Base-by-base conservation (phyloP, 2,329 filamentous ascomycete genomes). In the Thelonectria discophora region DNA sequence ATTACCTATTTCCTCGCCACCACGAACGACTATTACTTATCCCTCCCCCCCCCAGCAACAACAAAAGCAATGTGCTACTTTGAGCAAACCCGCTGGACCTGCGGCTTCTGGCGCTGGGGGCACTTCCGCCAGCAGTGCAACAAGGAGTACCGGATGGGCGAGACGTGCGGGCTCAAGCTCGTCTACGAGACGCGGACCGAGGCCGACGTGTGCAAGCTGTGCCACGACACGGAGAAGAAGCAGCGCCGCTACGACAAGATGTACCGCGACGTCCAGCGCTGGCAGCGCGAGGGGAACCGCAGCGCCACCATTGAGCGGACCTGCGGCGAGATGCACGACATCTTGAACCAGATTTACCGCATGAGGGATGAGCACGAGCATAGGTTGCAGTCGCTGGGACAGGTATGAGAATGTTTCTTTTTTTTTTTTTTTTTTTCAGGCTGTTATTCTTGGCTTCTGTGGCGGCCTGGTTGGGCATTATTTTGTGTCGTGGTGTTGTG, bases 101-200 rank as follows among this genome's bases (percentile, higher is more conserved):
- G 94, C 81, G 91, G 91, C 74, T 94, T 93, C 84, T 97, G 91
- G 90, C 93, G 93, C 79, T 98, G 94, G 94, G 91, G 92, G 68
- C 90, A 90, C 80, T 97, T 97, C 82, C 89, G 91, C 68, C 87
- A 94, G 78, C 94, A 97, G 76, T 98, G 94, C 85, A 90, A 91
- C 78, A 93, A 93, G 79, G 94, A 97, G 78, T 96, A 97, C 81
- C 91, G 94, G 68, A 97, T 92, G 69, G 94, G 94, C 73, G 94
- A 98, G 83, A 97, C 94, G 39, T 98, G 94, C 80, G 94, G 94
- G 64, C 90, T 97, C 81, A 97, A 93, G 80, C 86, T 97, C 66
- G 89, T 97, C 74, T 93, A 91, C 81, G 82, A 87, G 70, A 94
- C 92, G 24, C 83, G 87, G 66, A 81, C 82, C 61, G 83, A 90